phyloP scores from a whole-genome alignment of 345 rosid genomes.

The thale cress (Arabidopsis thaliana) region TAIR10.1 NC_003070.9:24672001-24672500 shows the following conservation, averaged over 20 bases:
- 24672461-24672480: slow-evolving; percentile 70
- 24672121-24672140: slow-evolving; percentile 30
- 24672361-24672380: slow-evolving; percentile 13
- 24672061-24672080: neutral
- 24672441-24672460: slow-evolving; percentile 52
- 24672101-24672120: slow-evolving; percentile 50
- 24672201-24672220: slow-evolving; percentile 48
- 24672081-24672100: slow-evolving; percentile 42
- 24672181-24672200: slow-evolving; percentile 44
- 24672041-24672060: slow-evolving; percentile 39
- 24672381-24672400: slow-evolving; percentile 28
- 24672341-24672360: neutral
- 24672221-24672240: slow-evolving; percentile 44
- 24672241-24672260: slow-evolving; percentile 50
- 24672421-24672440: slow-evolving; percentile 48
- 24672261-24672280: slow-evolving; percentile 46
- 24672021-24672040: slow-evolving; percentile 37
- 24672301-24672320: slow-evolving; percentile 15
- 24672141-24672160: slow-evolving; percentile 41
- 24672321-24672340: neutral
- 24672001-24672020: slow-evolving; percentile 40
- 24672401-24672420: slow-evolving; percentile 34
- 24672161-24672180: slow-evolving; percentile 54
- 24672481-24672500: slow-evolving; percentile 46
- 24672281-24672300: slow-evolving; percentile 44